phyloP scores from a whole-genome alignment of 176 grass and related monocot species.

The Elaeis guineensis region DNA sequence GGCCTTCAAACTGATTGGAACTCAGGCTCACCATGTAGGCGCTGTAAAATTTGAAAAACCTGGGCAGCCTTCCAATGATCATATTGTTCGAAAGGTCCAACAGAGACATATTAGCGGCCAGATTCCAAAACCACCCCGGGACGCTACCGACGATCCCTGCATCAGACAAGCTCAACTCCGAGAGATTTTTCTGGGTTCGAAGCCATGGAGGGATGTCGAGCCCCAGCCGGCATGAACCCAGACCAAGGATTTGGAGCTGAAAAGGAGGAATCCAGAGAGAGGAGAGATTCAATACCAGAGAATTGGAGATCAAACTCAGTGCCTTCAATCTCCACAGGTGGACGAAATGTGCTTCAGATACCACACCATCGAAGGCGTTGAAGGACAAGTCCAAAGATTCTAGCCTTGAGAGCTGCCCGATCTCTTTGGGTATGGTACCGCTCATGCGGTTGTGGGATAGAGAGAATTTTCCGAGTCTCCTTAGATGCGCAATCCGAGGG shows the following conservation, averaged over 20 bases:
- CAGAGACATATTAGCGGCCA: background rate
- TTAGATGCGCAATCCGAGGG: background rate
- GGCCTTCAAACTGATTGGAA: no score
- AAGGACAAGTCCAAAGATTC: background rate
- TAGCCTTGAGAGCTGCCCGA: constrained; percentile 10
- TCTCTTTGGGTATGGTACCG: constrained; percentile 4
- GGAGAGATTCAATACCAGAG: background rate
- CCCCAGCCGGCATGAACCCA: constrained; percentile 18
- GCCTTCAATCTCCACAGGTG: background rate
- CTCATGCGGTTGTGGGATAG: constrained; percentile 6
- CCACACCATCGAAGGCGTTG: background rate
- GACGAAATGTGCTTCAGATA: constrained; percentile 14
- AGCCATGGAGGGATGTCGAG: constrained; percentile 27
- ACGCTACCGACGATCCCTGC: constrained; percentile 4
- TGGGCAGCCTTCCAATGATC: no score
- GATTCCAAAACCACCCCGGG: constrained; percentile 13
- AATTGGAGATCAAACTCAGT: background rate
- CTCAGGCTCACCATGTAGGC: no score
- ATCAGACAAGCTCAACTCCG: constrained; percentile 5
- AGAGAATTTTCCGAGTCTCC: background rate
- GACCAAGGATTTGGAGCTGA: background rate
- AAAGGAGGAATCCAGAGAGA: constrained; percentile 17
- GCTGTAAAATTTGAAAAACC: no score
- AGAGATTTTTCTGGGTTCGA: background rate
- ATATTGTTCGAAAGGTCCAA: no score